Conservation (phyloP, 345 rosid species). For the Eucalyptus paniculata region DNA sequence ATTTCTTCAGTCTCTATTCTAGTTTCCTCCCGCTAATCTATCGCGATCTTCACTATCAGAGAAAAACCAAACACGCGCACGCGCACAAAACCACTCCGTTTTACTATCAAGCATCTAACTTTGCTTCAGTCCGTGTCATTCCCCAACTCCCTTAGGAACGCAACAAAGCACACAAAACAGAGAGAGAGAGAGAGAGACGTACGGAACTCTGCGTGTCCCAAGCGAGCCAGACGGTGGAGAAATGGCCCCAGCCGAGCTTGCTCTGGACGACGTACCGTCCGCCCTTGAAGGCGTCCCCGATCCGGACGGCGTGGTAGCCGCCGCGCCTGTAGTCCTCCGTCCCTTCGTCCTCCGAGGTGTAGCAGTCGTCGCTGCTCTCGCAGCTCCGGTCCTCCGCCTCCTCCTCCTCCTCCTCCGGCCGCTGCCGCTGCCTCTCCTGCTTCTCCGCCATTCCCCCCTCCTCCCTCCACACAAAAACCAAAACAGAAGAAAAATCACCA, state of each 20-base stretch:
- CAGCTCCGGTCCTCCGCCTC: constrained; percentile 20
- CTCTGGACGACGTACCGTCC: constrained; percentile 55
- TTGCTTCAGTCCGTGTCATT: background rate
- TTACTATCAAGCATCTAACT: background rate
- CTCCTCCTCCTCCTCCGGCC: background rate
- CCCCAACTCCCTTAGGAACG: background rate
- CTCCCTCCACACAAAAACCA: background rate
- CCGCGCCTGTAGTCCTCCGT: constrained; percentile 66
- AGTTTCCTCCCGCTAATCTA: background rate
- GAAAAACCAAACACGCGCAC: background rate
- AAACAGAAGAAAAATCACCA: background rate
- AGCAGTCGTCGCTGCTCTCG: constrained; percentile 31
- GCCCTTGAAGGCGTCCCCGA: constrained; percentile 52
- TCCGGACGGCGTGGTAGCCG: constrained; percentile 60
- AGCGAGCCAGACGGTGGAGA: constrained; percentile 82
- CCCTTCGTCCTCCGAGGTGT: constrained; percentile 65
- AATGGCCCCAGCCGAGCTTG: constrained; percentile 80
- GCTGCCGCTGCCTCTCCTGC: background rate
- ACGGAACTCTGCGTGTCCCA: constrained; percentile 53
- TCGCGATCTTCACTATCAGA: background rate
- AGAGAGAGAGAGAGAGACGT: background rate
- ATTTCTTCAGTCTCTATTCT: background rate
- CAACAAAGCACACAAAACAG: background rate
- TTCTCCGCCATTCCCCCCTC: background rate
- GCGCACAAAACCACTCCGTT: background rate